Evolutionary conservation across 2,329 filamentous ascomycete species (phyloP).

Genomic region (Fusarium nelsonii): DNA sequence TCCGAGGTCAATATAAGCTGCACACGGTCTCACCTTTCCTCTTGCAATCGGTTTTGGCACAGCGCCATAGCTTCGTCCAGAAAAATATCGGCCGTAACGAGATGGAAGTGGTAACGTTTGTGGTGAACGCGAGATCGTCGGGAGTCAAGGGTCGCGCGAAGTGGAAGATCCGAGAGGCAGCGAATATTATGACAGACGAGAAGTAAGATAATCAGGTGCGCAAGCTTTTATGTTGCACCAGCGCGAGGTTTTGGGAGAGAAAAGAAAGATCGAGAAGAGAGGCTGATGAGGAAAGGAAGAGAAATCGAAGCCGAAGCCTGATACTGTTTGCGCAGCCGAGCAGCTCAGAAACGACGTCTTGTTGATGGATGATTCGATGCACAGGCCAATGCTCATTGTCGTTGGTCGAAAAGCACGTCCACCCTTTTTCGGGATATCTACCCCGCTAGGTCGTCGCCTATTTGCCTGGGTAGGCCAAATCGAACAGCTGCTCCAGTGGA

Average conservation of each 20-base stretch:
- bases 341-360: constrained; percentile 40
- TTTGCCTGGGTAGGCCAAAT: background rate
- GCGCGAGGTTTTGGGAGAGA: background rate
- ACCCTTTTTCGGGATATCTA: constrained; percentile 15
- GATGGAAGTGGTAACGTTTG: constrained; percentile 15
- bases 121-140: constrained; percentile 17
- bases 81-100: constrained; percentile 2
- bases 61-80: constrained; percentile 76
- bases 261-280: background rate
- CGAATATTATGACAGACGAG: constrained; percentile 9
- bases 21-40: constrained; percentile 76
- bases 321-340: constrained; percentile 36
- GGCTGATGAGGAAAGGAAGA: constrained; percentile 17
- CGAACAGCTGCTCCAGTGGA: background rate
- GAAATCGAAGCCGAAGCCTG: constrained; percentile 31
- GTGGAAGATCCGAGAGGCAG: constrained; percentile 13
- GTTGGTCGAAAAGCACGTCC: constrained; percentile 35
- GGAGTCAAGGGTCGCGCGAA: constrained; percentile 11
- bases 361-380: constrained; percentile 44
- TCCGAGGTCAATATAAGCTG: background rate
- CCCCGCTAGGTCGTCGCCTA: constrained; percentile 26
- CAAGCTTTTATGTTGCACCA: background rate
- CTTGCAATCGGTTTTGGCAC: constrained; percentile 87
- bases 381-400: constrained; percentile 34
- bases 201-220: background rate